Evolutionary conservation across 768 basidiomycete genomes (phyloP).

Genomic region (Leccinum uliginosum): DNA sequence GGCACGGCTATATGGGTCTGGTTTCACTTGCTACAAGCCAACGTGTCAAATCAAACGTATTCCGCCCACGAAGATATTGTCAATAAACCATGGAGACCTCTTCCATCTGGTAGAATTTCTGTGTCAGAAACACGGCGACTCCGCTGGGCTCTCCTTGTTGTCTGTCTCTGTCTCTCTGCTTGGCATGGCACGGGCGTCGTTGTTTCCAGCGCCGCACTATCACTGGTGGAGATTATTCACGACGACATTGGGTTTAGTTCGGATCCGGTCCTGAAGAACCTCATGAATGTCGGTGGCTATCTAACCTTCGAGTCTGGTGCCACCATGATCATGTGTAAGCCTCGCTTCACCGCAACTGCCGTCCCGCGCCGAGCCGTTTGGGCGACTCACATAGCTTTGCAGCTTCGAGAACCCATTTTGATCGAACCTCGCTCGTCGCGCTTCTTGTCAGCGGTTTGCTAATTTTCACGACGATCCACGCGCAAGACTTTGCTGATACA

Average conservation of each 20-base stretch:
- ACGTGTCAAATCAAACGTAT: slow-evolving; percentile 31
- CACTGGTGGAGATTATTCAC: slow-evolving; percentile 22
- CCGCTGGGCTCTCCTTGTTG: slow-evolving; percentile 30
- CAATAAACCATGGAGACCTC: slow-evolving; percentile 36
- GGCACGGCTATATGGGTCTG: slow-evolving; percentile 24
- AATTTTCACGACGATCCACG: slow-evolving; percentile 35
- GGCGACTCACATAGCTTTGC: too few relatives aligned
- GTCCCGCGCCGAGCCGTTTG: background rate
- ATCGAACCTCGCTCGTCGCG: slow-evolving; percentile 14
- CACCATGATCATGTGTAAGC: slow-evolving; percentile 26
- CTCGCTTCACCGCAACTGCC: background rate
- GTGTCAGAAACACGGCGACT: slow-evolving; percentile 16
- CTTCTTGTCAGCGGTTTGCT: slow-evolving; percentile 27
- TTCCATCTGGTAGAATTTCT: slow-evolving; percentile 34
- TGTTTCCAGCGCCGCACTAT: slow-evolving; percentile 19
- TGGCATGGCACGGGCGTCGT: slow-evolving; percentile 18
- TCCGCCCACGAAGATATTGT: slow-evolving; percentile 27
- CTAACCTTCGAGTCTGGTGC: slow-evolving; percentile 33
- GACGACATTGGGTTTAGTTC: slow-evolving; percentile 28
- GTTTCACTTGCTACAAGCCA: slow-evolving; percentile 32
- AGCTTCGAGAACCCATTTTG: slow-evolving; percentile 6
- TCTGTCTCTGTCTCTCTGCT: slow-evolving; percentile 26
- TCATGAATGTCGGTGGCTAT: slow-evolving; percentile 31
- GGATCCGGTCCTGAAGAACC: slow-evolving; percentile 28
- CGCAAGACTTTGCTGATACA: slow-evolving; percentile 33